Conservation (phyloP, 225 moss, liverwort and hornwort species). For the Neckera pumila region DNA sequence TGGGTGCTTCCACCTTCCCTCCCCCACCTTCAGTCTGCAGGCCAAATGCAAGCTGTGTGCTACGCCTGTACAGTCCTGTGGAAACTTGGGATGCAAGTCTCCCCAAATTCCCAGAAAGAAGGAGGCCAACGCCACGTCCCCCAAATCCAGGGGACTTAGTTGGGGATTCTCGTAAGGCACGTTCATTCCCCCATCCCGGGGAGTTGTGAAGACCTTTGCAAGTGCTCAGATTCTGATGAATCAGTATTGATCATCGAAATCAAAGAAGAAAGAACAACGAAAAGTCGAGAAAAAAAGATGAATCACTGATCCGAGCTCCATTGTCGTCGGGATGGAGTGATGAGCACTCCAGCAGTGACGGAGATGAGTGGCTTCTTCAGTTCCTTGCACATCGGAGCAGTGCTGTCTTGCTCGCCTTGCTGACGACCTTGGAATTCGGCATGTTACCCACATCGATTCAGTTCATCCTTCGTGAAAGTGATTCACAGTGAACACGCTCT, state of each 20-base stretch:
- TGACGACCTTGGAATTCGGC: background rate
- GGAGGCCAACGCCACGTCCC: background rate
- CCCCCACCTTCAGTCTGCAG: background rate
- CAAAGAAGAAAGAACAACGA: background rate
- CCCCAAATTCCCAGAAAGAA: background rate
- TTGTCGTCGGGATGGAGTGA: background rate
- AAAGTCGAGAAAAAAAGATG: background rate
- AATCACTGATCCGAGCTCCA: background rate
- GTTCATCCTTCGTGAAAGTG: background rate
- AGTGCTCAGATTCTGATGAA: background rate
- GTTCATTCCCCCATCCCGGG: background rate
- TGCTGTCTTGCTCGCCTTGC: background rate
- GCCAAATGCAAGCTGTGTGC: background rate
- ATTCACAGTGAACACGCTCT: background rate
- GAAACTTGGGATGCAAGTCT: background rate
- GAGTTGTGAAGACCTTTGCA: background rate
- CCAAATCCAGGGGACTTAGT: background rate
- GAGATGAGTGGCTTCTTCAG: background rate
- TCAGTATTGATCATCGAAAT: no score
- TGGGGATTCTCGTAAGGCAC: no score
- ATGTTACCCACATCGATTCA: background rate
- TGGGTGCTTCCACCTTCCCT: no score
- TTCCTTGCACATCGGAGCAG: background rate
- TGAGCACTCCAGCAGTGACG: background rate
- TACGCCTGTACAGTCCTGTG: background rate